These are phyloP conservation scores for Gynochthodes officinalis DNA, from an alignment of 257 asterid species.

Conservation along the genomic window DNA sequence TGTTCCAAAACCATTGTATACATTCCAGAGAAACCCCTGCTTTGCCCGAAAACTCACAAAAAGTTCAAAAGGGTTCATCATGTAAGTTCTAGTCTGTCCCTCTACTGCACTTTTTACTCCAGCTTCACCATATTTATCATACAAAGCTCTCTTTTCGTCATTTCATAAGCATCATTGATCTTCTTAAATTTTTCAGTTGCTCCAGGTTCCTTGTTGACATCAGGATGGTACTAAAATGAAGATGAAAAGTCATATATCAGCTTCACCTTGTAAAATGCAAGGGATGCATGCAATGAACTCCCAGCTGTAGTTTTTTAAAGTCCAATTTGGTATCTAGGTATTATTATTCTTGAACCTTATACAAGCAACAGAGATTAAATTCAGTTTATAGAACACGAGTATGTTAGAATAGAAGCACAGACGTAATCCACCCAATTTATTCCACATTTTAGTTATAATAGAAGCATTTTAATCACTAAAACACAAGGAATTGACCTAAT, in stretches of 20 bases:
- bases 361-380: too few species aligned
- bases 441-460: too few species aligned
- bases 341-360: too few species aligned
- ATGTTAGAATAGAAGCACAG: too few species aligned
- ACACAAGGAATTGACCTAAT: too few species aligned
- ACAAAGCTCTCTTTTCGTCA: conserved; percentile 86
- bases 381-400: too few species aligned
- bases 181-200: conserved; percentile 88
- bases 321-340: neutral
- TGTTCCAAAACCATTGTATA: conserved; percentile 68
- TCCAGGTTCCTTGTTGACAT: too few species aligned
- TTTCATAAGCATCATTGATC: conserved; percentile 95
- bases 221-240: conserved; percentile 50
- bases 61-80: conserved; percentile 96
- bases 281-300: neutral
- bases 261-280: neutral
- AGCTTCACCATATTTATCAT: conserved; percentile 96
- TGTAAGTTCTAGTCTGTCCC: conserved; percentile 70
- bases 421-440: too few species aligned
- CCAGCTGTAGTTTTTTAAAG: neutral
- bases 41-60: conserved; percentile 93
- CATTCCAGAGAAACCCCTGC: conserved; percentile 82
- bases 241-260: conserved; percentile 1
- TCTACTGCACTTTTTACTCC: conserved; percentile 82
- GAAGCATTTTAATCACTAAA: too few species aligned